A percentile compares a stretch with the other conserved stretches of the same genome.
phyloP scores from a whole-genome alignment of 352 stramenopile genomes.

The Phytopythium mirpurense region DNA sequence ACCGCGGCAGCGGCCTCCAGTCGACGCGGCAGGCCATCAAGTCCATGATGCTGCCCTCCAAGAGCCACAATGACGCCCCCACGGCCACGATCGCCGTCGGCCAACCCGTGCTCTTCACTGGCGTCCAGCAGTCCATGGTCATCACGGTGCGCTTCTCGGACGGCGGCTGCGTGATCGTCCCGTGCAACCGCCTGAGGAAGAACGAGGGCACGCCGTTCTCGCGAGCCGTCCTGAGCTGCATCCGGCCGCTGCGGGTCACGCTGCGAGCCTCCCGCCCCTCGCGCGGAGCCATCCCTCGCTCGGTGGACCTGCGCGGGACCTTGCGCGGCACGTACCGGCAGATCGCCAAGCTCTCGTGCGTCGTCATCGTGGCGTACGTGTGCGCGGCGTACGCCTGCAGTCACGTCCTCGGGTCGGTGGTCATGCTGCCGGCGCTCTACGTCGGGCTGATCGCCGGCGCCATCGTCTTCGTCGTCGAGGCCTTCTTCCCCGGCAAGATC shows the following conservation, averaged over 20 bases:
- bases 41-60: slow-evolving; percentile 10
- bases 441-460: slow-evolving; percentile 32
- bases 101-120: slow-evolving; percentile 27
- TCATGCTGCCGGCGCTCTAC: slow-evolving; percentile 53
- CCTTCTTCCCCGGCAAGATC: slow-evolving; percentile 45
- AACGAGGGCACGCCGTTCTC: slow-evolving; percentile 43
- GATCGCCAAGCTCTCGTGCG: slow-evolving; percentile 53
- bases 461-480: slow-evolving; percentile 50
- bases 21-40: slow-evolving; percentile 1
- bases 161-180: slow-evolving; percentile 38
- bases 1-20: neutral
- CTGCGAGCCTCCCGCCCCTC: slow-evolving; percentile 32
- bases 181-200: slow-evolving; percentile 39
- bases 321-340: slow-evolving; percentile 55
- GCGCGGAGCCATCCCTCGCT: slow-evolving; percentile 13
- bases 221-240: slow-evolving; percentile 43
- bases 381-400: slow-evolving; percentile 40
- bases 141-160: slow-evolving; percentile 60
- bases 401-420: slow-evolving; percentile 38
- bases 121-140: slow-evolving; percentile 39
- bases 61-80: too few species aligned
- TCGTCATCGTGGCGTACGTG: slow-evolving; percentile 53
- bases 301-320: slow-evolving; percentile 37
- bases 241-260: slow-evolving; percentile 49
- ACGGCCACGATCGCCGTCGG: slow-evolving; percentile 30